Evolutionary conservation across 345 rosid species (phyloP).

Genomic region (Carallia brachiata): DNA sequence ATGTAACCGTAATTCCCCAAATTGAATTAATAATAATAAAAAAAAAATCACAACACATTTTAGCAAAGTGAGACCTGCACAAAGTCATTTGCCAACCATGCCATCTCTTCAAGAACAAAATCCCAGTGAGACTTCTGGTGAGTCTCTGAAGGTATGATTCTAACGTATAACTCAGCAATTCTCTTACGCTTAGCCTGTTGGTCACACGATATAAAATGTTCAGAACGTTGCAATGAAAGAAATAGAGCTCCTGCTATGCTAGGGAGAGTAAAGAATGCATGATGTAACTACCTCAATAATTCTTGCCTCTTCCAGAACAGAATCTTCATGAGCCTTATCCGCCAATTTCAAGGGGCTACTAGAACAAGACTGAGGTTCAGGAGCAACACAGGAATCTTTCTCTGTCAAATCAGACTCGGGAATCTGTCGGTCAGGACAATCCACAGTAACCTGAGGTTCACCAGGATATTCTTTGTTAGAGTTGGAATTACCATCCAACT

Average conservation of each 20-base stretch:
- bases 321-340: slow-evolving; percentile 70
- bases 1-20: not conserved
- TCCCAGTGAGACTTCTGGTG: slow-evolving; percentile 79
- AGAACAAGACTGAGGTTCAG: slow-evolving; percentile 47
- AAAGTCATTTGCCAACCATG: slow-evolving; percentile 98
- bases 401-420: slow-evolving; percentile 23
- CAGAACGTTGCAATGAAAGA: slow-evolving; percentile 12
- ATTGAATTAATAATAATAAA: slow-evolving; percentile 6
- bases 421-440: slow-evolving; percentile 31
- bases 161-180: slow-evolving; percentile 77
- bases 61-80: slow-evolving; percentile 65
- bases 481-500: slow-evolving; percentile 30
- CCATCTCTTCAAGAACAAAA: slow-evolving; percentile 98
- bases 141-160: slow-evolving; percentile 43
- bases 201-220: slow-evolving; percentile 26
- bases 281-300: slow-evolving; percentile 62
- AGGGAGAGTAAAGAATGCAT: slow-evolving; percentile 15
- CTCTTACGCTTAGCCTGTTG: slow-evolving; percentile 86
- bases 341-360: slow-evolving; percentile 33
- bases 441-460: slow-evolving; percentile 32
- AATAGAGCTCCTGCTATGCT: slow-evolving; percentile 17
- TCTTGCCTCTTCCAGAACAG: slow-evolving; percentile 86
- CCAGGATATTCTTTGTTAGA: slow-evolving; percentile 32
- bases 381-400: slow-evolving; percentile 29
- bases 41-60: slow-evolving; percentile 5